A percentile compares a stretch with the other conserved stretches of the same genome.
These are phyloP conservation scores for Ceratobasidium theobromae DNA, from an alignment of 1,284 basidiomycete species.

Conservation along the genomic window DNA sequence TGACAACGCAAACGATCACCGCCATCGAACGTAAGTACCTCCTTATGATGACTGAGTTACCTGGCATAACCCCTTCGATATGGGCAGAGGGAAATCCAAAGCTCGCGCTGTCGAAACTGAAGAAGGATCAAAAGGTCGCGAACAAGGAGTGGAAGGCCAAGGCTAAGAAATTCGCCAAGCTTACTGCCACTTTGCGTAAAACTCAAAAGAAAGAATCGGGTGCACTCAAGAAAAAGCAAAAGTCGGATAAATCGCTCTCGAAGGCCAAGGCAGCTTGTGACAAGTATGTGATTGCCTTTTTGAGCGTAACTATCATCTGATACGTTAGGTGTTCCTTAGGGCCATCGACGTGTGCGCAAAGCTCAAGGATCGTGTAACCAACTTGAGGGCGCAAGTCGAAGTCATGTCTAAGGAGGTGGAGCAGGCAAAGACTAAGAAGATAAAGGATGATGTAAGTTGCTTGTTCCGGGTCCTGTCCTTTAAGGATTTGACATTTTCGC, in stretches of 20 bases:
- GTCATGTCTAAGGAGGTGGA: constrained; percentile 47
- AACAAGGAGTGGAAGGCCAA: constrained; percentile 41
- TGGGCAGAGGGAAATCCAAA: constrained; percentile 44
- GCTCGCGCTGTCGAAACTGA: constrained; percentile 46
- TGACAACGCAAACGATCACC: constrained; percentile 16
- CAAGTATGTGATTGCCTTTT: not conserved
- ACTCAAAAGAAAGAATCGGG: constrained; percentile 46
- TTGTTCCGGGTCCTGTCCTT: not conserved
- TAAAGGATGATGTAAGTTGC: constrained; percentile 47
- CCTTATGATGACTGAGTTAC: not conserved
- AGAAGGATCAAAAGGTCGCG: constrained; percentile 45
- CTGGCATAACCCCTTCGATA: not conserved
- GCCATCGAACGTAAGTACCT: constrained; percentile 24
- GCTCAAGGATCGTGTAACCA: constrained; percentile 37
- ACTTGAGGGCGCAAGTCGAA: constrained; percentile 39
- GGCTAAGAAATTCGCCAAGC: constrained; percentile 46
- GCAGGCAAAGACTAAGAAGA: constrained; percentile 47
- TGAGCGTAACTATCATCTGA: not conserved
- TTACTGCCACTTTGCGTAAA: constrained; percentile 44
- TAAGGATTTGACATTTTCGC: constrained; percentile 5
- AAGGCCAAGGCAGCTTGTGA: constrained; percentile 35
- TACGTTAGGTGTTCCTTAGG: too few species aligned
- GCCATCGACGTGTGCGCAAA: too few species aligned
- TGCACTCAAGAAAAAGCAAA: constrained; percentile 46
- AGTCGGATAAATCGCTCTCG: constrained; percentile 42